Evolutionary conservation across 768 basidiomycete species (phyloP), one percentile per base, ranked within the genome.

Genomic region (Suillus bovinus): DNA sequence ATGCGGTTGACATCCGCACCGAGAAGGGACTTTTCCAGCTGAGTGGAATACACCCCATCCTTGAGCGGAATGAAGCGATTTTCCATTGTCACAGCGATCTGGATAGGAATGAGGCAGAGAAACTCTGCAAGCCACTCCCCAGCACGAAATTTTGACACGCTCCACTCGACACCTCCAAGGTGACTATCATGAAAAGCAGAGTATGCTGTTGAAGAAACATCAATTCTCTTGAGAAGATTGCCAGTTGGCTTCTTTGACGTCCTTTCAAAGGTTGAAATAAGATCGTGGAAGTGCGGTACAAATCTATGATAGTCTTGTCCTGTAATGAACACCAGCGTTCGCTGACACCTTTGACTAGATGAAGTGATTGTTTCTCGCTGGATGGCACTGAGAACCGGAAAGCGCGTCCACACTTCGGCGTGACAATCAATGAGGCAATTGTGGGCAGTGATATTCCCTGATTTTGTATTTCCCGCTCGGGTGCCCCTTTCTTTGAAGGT

Each of bases 121-220:
- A 87, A 69, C 14, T 86, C 82, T 0, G 84, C 84, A 0, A 88
- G 70, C 87, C 87, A 88, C 68, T 88, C 85, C 31, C 87, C 86
- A 0, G 77, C 76, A 10, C 75, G 74, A 63, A 81, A 82, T 4
- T 65, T 63, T 2, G 84, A 83, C 5, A 75, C 58, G 16, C 69
- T 64, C 72, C 76, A 76, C 5, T 54, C 39, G 4, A 57, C 57
- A 41, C 61, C 64, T 13, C 36, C 60, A 36, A 60, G 66, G 31
- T 68, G 49, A 38, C 66, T 66, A 11, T 50, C 24, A 34, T 58
- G 20, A 58, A 82, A 76, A 6, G 69, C 61, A 2, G 68, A 34
- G 31, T 75, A 77, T 4, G 71, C 55, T 0, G 73, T 61, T 17
- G 79, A 71, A 0, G 69, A 70, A 2, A 84, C 74, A 5, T 53